These are phyloP conservation scores for Remersonia thermophila DNA, from an alignment of 2,329 filamentous ascomycete species.

Conservation along the genomic window DNA sequence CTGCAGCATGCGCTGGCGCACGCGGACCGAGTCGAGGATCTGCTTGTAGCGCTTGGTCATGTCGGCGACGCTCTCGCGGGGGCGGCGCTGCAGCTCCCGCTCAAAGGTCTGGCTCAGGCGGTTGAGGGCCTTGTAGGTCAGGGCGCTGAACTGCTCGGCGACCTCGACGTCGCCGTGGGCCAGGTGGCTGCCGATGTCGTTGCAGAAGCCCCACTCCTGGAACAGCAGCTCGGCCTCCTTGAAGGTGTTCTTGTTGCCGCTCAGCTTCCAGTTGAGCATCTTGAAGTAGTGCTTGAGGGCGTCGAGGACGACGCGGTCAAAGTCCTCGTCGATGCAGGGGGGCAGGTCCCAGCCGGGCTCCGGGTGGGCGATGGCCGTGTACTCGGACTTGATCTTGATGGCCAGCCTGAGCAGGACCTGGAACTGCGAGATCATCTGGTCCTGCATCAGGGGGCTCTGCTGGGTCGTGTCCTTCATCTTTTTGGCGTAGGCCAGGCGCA, in stretches of 20 bases:
- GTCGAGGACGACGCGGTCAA: slow-evolving; percentile 82
- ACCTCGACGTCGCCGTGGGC: slow-evolving; percentile 92
- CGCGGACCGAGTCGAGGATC: slow-evolving; percentile 87
- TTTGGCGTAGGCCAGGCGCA: slow-evolving; percentile 80
- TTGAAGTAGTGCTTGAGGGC: slow-evolving; percentile 97
- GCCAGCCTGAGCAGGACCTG: slow-evolving; percentile 86
- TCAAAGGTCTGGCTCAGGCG: slow-evolving; percentile 86
- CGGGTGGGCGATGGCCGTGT: slow-evolving; percentile 68
- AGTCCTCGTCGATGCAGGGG: slow-evolving; percentile 91
- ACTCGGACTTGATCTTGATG: slow-evolving; percentile 83
- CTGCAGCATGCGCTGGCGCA: slow-evolving; percentile 90
- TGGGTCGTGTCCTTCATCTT: slow-evolving; percentile 92
- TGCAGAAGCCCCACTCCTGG: slow-evolving; percentile 96
- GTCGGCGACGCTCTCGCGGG: slow-evolving; percentile 70
- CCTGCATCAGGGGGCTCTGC: slow-evolving; percentile 85
- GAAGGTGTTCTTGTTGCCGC: slow-evolving; percentile 97
- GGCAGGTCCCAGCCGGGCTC: slow-evolving; percentile 92
- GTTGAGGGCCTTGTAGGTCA: slow-evolving; percentile 85
- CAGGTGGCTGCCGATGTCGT: slow-evolving; percentile 82
- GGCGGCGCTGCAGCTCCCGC: slow-evolving; percentile 71
- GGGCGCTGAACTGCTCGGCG: slow-evolving; percentile 88
- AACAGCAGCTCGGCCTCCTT: slow-evolving; percentile 96
- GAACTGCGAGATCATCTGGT: slow-evolving; percentile 96
- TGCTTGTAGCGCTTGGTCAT: slow-evolving; percentile 98
- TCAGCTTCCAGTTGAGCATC: slow-evolving; percentile 95